These are phyloP conservation scores for Sphagnurus paluster DNA, from an alignment of 1,284 basidiomycete species.

Conservation along the genomic window DNA sequence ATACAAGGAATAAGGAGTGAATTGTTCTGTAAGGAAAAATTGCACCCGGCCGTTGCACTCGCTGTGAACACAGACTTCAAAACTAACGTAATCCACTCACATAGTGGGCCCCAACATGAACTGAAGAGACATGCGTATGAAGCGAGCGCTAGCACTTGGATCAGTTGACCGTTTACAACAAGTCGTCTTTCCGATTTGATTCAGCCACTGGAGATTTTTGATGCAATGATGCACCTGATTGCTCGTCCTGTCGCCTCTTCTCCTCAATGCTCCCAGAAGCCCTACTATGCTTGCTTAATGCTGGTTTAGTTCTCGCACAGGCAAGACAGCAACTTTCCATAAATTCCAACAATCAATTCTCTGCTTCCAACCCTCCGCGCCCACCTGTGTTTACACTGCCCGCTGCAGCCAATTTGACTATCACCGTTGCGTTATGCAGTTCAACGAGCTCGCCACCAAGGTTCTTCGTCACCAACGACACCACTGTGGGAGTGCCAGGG, in stretches of 20 bases:
- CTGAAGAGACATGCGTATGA: too few species aligned
- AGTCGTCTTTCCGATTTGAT: too few species aligned
- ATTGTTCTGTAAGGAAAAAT: too few species aligned
- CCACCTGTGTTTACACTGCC: constrained; percentile 41
- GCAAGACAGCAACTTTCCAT: constrained; percentile 32
- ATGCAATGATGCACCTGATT: too few species aligned
- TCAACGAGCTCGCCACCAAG: constrained; percentile 33
- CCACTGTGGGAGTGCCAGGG: constrained; percentile 36
- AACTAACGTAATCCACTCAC: too few species aligned
- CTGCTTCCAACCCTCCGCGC: constrained; percentile 29
- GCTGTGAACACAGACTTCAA: too few species aligned
- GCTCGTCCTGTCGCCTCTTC: not conserved
- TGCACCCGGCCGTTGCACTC: too few species aligned
- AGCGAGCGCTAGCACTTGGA: too few species aligned
- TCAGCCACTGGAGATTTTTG: not conserved
- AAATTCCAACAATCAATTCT: constrained; percentile 34
- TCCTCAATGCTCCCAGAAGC: constrained; percentile 32
- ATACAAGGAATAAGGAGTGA: too few species aligned
- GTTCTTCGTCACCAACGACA: constrained; percentile 60
- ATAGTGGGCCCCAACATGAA: too few species aligned
- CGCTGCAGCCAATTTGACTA: constrained; percentile 41
- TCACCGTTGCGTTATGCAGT: constrained; percentile 62
- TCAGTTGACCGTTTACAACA: too few species aligned
- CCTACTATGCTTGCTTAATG: constrained; percentile 34
- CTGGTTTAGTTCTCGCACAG: constrained; percentile 34